phyloP scores from a whole-genome alignment of 352 stramenopile genomes.

The Phytophthora tubulina region DNA sequence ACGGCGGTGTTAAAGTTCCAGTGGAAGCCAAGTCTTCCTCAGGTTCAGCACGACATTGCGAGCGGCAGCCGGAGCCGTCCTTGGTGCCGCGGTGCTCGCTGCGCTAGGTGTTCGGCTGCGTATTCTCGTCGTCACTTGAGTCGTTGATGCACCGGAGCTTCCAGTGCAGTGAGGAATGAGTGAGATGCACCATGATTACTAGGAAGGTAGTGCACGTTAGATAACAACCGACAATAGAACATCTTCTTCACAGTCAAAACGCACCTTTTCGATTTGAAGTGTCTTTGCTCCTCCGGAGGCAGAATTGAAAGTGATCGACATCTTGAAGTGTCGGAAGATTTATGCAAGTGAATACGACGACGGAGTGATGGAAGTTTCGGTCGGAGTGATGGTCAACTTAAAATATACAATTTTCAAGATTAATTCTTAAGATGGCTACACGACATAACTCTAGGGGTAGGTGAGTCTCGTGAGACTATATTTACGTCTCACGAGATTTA shows the following conservation, averaged over 20 bases:
- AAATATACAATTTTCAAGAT: slow-evolving; percentile 1
- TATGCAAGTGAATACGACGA: slow-evolving; percentile 1
- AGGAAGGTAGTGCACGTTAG: background rate
- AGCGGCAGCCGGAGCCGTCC: too few relatives aligned
- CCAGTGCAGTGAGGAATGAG: background rate
- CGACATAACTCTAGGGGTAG: slow-evolving; percentile 2
- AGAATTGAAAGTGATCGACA: slow-evolving; percentile 6
- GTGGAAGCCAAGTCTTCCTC: background rate
- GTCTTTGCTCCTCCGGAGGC: too few relatives aligned
- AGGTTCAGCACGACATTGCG: too few relatives aligned
- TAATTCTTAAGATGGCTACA: slow-evolving; percentile 6
- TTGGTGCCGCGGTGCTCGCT: background rate
- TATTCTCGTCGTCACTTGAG: slow-evolving; percentile 14
- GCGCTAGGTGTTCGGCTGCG: background rate
- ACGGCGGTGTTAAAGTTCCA: background rate
- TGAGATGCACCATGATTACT: slow-evolving; percentile 1
- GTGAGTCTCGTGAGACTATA: background rate
- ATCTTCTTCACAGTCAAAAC: too few relatives aligned
- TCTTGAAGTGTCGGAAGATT: background rate
- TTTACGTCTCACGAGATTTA: slow-evolving; percentile 1
- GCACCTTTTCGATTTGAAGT: background rate
- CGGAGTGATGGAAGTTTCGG: too few relatives aligned
- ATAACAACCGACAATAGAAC: background rate
- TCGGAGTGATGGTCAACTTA: slow-evolving; percentile 1
- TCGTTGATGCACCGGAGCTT: background rate